Base-by-base conservation (phyloP, 441 rosid genomes). In the Hura crepitans region DNA sequence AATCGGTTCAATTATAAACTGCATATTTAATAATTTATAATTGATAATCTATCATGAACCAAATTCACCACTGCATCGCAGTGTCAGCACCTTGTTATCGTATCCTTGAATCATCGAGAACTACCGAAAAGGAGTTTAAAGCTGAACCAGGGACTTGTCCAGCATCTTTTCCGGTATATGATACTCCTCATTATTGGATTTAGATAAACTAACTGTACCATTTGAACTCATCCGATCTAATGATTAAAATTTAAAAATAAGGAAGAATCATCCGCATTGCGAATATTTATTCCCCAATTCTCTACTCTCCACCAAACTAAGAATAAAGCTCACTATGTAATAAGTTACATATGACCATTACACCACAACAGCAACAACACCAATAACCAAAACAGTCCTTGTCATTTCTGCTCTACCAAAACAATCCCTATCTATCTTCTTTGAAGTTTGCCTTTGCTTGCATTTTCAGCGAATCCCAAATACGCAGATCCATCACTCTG, bases 401-500 rank as follows among this genome's bases (percentile, higher is more conserved):
- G 66, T 79, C 76, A 73, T 69, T 60, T 56, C 68, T 64, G 39
- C 78, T 62, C 70, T 72, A 58, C 61, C 70, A 14, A 15, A 68
- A 45, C 28, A 70, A n/a, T 51, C 55, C 56, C 35, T 73, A 47
- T 39, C 71, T 76, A 75, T 54, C 66, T 79, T 84, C 72, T 69
- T 66, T 74, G 79, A 75, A 78, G 74, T 62, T 85, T 84, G 53
- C 79, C 93, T 77, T 87, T 82, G 82, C 94, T 87, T 83, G 92
- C 33, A 62, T 84, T 86, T 23, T 84, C 80, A 43, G 86, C 64
- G 62, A 88, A 84, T 64, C 86, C 82, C 68, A 85, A 68, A 46
- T 82, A 83, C 18, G 91, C 80, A 70, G 97, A 85, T 61, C 81
- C 86, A 65, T 84, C 87, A 42, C 85, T 89, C 69, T 83, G 86